A percentile compares a stretch with the other conserved stretches of the same genome.
Evolutionary conservation across 2,329 filamentous ascomycete genomes (phyloP).

Genomic region (Bimuria novae-zelandiae): DNA sequence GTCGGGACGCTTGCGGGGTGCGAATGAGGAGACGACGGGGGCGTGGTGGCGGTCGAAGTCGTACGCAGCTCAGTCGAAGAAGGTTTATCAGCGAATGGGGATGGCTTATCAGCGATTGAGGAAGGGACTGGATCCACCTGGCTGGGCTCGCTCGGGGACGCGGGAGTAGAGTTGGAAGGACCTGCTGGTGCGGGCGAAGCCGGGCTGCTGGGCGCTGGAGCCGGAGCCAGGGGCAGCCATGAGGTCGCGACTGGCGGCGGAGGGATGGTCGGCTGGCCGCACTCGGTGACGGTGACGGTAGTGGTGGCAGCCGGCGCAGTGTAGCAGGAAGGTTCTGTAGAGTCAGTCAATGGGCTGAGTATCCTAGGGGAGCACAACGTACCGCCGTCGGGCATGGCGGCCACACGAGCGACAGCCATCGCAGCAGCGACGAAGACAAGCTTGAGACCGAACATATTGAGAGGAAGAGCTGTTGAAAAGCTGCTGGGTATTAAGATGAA

Average conservation of each 20-base stretch:
- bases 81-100: not conserved
- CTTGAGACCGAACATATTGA: conserved; percentile 36
- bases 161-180: not conserved
- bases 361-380: not conserved
- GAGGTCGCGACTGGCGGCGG: conserved; percentile 2
- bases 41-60: not conserved
- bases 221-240: not conserved
- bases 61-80: not conserved
- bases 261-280: conserved; percentile 18
- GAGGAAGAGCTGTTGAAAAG: conserved; percentile 16
- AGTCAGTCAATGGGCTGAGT: not conserved
- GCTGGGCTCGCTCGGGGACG: not conserved
- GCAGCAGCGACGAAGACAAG: conserved; percentile 24
- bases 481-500: conserved; percentile 20
- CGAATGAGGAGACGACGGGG: not conserved
- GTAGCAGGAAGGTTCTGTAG: conserved; percentile 8
- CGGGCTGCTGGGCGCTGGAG: not conserved
- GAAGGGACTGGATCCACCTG: not conserved
- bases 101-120: not conserved
- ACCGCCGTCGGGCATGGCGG: conserved; percentile 9
- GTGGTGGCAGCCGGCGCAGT: conserved; percentile 28
- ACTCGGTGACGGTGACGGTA: conserved; percentile 34
- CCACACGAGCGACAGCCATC: conserved; percentile 25
- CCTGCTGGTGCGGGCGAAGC: not conserved
- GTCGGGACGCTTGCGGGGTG: conserved; percentile 10